Percentiles rank a stretch among this genome's conserved stretches.
Evolutionary conservation across 2,329 filamentous ascomycete species (phyloP).

Genomic region (Coniochaeta prunicola): DNA sequence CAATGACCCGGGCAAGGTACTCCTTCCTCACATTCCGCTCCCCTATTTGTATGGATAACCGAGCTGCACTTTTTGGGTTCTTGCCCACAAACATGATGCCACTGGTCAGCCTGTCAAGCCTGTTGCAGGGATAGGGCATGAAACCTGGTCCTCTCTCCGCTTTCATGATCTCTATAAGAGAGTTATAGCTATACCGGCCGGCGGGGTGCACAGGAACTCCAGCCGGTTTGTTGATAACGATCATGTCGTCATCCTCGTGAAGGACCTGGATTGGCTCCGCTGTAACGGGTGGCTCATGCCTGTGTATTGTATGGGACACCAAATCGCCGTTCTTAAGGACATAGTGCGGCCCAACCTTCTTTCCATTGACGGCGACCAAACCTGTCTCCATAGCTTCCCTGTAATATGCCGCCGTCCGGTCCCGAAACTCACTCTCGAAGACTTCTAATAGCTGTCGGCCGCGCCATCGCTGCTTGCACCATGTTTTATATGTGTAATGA

Average conservation of each 20-base stretch:
- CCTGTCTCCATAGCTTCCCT: constrained; percentile 74
- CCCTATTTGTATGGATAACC: constrained; percentile 68
- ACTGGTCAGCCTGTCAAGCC: constrained; percentile 88
- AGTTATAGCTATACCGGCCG: constrained; percentile 93
- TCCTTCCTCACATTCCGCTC: constrained; percentile 85
- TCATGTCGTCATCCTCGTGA: constrained; percentile 86
- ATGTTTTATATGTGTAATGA: constrained; percentile 90
- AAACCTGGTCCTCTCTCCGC: constrained; percentile 56
- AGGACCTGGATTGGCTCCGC: constrained; percentile 72
- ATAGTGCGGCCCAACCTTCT: constrained; percentile 58
- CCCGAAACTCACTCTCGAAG: constrained; percentile 86
- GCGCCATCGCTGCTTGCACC: constrained; percentile 90
- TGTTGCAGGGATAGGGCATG: constrained; percentile 68
- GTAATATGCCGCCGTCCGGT: constrained; percentile 82
- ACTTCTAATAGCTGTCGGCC: constrained; percentile 76
- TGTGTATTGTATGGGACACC: constrained; percentile 87
- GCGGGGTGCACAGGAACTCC: constrained; percentile 94
- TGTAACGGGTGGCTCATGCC: constrained; percentile 91
- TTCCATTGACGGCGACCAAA: constrained; percentile 72
- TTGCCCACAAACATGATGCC: constrained; percentile 99
- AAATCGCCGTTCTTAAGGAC: constrained; percentile 82
- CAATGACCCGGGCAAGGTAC: constrained; percentile 86
- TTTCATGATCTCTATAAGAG: constrained; percentile 86
- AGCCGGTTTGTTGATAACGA: constrained; percentile 95
- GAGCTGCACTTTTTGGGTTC: constrained; percentile 69